phyloP scores from a whole-genome alignment of 2,329 filamentous ascomycete species.

The Aureobasidium musti region DNA sequence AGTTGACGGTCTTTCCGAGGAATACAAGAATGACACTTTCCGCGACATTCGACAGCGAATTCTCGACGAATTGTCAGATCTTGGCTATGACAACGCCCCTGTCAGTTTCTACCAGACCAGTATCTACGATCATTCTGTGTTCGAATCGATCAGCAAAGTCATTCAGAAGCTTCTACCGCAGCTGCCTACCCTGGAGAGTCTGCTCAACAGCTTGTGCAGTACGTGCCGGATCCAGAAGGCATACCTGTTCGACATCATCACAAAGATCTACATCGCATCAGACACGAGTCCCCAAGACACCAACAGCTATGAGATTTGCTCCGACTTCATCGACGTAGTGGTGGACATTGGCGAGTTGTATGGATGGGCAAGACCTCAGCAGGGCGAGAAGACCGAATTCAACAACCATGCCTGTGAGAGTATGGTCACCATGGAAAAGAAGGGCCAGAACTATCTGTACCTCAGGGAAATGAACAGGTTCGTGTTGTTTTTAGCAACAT shows the following conservation, averaged over 20 bases:
- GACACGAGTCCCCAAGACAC: conserved; percentile 93
- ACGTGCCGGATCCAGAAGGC: conserved; percentile 97
- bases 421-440: conserved; percentile 62
- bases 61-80: conserved; percentile 91
- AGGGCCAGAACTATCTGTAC: conserved; percentile 62
- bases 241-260: conserved; percentile 95
- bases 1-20: conserved; percentile 94
- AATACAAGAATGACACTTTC: conserved; percentile 94
- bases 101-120: conserved; percentile 95
- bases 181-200: conserved; percentile 84
- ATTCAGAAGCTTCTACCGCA: conserved; percentile 97
- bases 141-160: conserved; percentile 97
- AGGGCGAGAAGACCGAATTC: conserved; percentile 40
- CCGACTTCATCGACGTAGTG: conserved; percentile 97
- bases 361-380: conserved; percentile 63
- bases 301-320: conserved; percentile 96
- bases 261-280: conserved; percentile 98
- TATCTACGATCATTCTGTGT: conserved; percentile 98
- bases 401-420: conserved; percentile 61
- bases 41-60: conserved; percentile 96
- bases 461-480: conserved; percentile 68
- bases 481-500: conserved; percentile 33
- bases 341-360: conserved; percentile 97
- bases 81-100: conserved; percentile 88
- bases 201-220: conserved; percentile 90